phyloP scores from a whole-genome alignment of 1,284 basidiomycete species.

The Inonotus hispidus region DNA sequence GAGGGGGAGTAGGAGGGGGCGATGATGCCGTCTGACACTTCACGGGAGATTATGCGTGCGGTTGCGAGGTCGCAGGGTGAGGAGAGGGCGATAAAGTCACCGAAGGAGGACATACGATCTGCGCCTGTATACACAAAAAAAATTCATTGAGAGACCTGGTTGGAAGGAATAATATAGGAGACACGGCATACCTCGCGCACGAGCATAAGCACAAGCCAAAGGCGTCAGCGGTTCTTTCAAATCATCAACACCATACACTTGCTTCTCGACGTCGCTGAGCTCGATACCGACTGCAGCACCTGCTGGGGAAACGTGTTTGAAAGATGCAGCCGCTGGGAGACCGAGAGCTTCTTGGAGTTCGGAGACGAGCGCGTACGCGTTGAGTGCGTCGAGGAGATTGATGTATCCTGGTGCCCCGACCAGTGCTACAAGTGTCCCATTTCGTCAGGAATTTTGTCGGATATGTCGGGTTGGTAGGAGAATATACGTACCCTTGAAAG shows the following conservation, averaged over 20 bases:
- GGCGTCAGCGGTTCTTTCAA: constrained; percentile 85
- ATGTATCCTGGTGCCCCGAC: constrained; percentile 98
- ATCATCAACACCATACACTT: constrained; percentile 96
- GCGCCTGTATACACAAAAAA: constrained; percentile 52
- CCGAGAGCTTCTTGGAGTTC: constrained; percentile 85
- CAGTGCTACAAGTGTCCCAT: constrained; percentile 51
- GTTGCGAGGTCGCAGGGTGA: constrained; percentile 91
- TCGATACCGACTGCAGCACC: constrained; percentile 91
- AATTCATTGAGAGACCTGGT: neutral
- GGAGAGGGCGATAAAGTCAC: constrained; percentile 96
- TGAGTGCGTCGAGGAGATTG: constrained; percentile 97
- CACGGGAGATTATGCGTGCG: constrained; percentile 93
- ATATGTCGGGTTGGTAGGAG: neutral
- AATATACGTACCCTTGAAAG: constrained; percentile 78
- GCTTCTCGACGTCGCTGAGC: constrained; percentile 82
- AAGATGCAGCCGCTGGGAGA: constrained; percentile 94
- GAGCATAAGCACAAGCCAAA: constrained; percentile 91
- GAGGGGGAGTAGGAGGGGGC: constrained; percentile 89
- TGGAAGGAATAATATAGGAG: neutral
- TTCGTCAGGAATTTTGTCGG: neutral
- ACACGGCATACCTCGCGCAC: constrained; percentile 74
- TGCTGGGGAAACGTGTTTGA: constrained; percentile 99
- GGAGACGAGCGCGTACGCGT: constrained; percentile 94
- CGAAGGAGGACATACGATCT: constrained; percentile 99
- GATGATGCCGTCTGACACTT: constrained; percentile 97